Evolutionary conservation across 2,329 filamentous ascomycete species (phyloP).

Genomic region (Colletotrichum lindemuthianum): DNA sequence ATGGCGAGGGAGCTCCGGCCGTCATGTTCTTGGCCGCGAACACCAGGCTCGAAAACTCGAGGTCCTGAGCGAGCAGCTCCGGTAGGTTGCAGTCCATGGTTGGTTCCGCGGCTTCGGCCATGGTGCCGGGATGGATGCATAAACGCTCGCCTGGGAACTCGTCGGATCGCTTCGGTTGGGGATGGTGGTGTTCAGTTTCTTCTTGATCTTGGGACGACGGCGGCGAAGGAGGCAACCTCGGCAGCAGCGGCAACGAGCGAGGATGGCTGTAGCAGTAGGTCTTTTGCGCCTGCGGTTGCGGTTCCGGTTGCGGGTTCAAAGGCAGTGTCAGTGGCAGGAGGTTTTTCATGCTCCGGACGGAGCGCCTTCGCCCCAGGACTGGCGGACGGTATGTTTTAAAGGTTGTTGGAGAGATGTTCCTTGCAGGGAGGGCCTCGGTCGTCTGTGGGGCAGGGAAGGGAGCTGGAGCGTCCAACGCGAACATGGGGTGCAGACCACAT

Average conservation of each 20-base stretch:
- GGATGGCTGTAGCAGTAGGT: neutral
- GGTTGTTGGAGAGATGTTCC: constrained; percentile 35
- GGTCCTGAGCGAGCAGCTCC: constrained; percentile 64
- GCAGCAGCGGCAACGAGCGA: neutral
- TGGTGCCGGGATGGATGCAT: constrained; percentile 31
- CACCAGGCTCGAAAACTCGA: constrained; percentile 58
- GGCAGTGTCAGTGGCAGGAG: constrained; percentile 51
- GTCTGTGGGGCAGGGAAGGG: constrained; percentile 37
- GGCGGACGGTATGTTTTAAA: constrained; percentile 37
- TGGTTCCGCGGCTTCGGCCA: constrained; percentile 39
- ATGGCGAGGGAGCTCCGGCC: constrained; percentile 56
- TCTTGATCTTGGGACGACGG: constrained; percentile 6
- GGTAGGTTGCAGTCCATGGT: constrained; percentile 59
- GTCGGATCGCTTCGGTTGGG: constrained; percentile 2
- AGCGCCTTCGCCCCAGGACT: constrained; percentile 43
- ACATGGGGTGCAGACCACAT: constrained; percentile 38
- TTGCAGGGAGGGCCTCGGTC: constrained; percentile 34
- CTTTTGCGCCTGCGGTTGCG: constrained; percentile 2
- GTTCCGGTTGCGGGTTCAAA: constrained; percentile 32
- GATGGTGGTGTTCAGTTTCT: constrained; percentile 7
- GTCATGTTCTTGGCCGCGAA: constrained; percentile 64
- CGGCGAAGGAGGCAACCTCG: constrained; percentile 7
- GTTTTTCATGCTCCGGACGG: constrained; percentile 52
- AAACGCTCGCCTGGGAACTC: constrained; percentile 14
- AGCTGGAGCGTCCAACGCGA: constrained; percentile 37